These are phyloP conservation scores for Kodamaea lidongshanica DNA, from an alignment of 805 yeast genomes.

Conservation along the genomic window DNA sequence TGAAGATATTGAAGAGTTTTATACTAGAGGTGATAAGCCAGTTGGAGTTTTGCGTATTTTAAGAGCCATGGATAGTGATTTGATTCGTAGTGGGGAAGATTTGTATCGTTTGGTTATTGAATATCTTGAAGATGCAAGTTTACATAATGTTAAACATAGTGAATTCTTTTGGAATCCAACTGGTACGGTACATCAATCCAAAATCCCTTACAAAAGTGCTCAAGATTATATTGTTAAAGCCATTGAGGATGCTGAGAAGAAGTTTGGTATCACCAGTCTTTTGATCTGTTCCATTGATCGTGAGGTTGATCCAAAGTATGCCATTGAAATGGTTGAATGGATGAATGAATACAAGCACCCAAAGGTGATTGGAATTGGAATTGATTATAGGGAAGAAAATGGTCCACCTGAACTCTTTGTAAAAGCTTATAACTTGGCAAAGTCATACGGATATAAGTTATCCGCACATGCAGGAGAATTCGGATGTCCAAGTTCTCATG, in stretches of 20 bases:
- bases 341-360: conserved; percentile 18
- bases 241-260: conserved; percentile 15
- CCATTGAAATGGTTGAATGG: conserved; percentile 22
- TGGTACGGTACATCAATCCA: conserved; percentile 21
- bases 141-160: conserved; percentile 19
- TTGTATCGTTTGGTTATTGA: conserved; percentile 20
- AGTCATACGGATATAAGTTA: conserved; percentile 15
- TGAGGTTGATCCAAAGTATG: conserved; percentile 18
- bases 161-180: conserved; percentile 30
- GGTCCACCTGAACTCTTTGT: conserved; percentile 22
- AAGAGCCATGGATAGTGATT: conserved; percentile 18
- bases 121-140: conserved; percentile 16
- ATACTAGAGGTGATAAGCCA: conserved; percentile 24
- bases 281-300: conserved; percentile 25
- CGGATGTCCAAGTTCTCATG: conserved; percentile 22
- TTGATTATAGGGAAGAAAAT: conserved; percentile 23
- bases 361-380: conserved; percentile 22
- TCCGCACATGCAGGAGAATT: conserved; percentile 29
- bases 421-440: conserved; percentile 20
- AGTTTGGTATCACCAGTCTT: conserved; percentile 15
- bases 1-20: conserved; percentile 20
- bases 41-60: conserved; percentile 24
- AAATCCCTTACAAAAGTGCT: conserved; percentile 19
- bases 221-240: conserved; percentile 21
- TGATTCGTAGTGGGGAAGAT: conserved; percentile 18